Evolutionary conservation across 2,329 filamentous ascomycete species (phyloP).

Genomic region (Pestalotiopsis sp.): DNA sequence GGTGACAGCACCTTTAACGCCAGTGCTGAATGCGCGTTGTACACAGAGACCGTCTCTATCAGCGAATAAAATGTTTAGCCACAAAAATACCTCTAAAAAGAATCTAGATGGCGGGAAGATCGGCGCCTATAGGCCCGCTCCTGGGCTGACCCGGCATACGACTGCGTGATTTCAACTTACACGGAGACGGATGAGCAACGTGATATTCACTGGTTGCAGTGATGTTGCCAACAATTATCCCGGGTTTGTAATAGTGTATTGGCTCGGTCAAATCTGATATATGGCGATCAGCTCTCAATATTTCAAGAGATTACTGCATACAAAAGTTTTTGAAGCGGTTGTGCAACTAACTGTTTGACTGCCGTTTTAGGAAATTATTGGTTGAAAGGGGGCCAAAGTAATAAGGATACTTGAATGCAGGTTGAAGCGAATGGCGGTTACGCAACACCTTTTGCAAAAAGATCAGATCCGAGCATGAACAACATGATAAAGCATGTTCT

Average conservation of each 20-base stretch:
- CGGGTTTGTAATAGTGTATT: neutral
- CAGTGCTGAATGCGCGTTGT: neutral
- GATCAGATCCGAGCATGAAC: constrained; percentile 7
- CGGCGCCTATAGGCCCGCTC: neutral
- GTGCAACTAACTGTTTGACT: neutral
- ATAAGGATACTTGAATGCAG: neutral
- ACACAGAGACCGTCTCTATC: neutral
- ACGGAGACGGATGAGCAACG: neutral
- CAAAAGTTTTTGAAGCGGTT: neutral
- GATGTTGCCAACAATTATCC: neutral
- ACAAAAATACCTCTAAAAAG: neutral
- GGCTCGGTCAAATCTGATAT: neutral
- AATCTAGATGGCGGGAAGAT: neutral
- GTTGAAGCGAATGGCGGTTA: neutral
- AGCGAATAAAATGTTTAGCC: neutral
- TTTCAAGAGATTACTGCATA: neutral
- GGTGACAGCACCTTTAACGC: constrained; percentile 23
- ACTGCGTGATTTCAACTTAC: neutral
- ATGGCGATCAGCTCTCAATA: neutral
- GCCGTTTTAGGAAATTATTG: neutral
- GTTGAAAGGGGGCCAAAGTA: neutral
- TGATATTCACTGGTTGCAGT: neutral
- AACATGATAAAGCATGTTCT: constrained; percentile 14
- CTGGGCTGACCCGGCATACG: neutral
- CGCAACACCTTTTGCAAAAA: neutral